Evolutionary conservation across 495 filamentous ascomycete genomes (phyloP), one percentile per base, ranked within the genome.

Genomic region (Xanthoparmelia taractica): DNA sequence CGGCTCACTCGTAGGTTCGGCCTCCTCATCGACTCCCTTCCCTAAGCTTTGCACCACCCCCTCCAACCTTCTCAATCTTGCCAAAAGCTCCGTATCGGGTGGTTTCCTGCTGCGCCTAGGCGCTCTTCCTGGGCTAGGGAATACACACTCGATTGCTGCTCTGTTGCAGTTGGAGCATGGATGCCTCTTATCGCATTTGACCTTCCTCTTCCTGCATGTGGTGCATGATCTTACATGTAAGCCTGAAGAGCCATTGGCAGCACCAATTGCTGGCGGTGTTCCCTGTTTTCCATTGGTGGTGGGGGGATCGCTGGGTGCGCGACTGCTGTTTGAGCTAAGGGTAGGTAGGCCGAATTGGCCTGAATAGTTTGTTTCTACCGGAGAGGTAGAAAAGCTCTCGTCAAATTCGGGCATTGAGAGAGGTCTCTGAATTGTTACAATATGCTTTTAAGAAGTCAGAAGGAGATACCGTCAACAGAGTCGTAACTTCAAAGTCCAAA

Each of bases 131-230:
- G 90, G 91, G 1, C 87, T 84, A 2, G 92, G 92, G 71, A 91
- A 96, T 34, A 92, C 75, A 73, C 92, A 96, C 70, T 91, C 85
- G 63, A 87, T 88, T 34, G 85, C 84, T 13, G 86, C 87, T 68
- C 86, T 86, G 57, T 81, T 80, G 73, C 92, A 96, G 69, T 96
- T 95, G 58, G 85, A 85, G 74, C 92, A 96, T 8, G 91, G 91
- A 68, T 80, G 76, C 50, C 83, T 78, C 73, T 96, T 96, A 77
- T 97, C 90, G 74, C 92, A 96, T 61, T 87, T 86, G 7, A 94
- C 90, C 72, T 96, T 96, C 55, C 91, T 79, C 64, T 86, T 83
- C 29, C 91, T 82, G 71, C 91, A 96, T 34, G 89, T 94, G 4
- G 91, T 84, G 73, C 91, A 96, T 66, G 88, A 92, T 61, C 91